Evolutionary conservation across 2,329 filamentous ascomycete species (phyloP), one percentile per base, ranked within the genome.

Genomic region (Aspergillus persii): DNA sequence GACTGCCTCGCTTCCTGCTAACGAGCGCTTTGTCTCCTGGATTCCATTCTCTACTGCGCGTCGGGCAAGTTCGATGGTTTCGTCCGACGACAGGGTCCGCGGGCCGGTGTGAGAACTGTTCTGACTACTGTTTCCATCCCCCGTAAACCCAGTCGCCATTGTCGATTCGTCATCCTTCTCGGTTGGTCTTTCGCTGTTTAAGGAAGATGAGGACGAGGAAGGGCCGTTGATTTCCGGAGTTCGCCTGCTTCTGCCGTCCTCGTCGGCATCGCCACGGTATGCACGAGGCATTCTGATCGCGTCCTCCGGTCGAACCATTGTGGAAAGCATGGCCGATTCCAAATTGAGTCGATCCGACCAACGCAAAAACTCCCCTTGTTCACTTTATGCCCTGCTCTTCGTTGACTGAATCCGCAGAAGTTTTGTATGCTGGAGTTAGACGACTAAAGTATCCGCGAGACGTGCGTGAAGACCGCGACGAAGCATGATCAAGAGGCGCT

Each of bases 21-120:
- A 63, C 3, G 77, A 79, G 55, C 80, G 77, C 64, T 79, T 79
- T 3, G 77, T 79, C 57, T 80, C 77, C 61, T 78, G 77, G 36
- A 79, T 74, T 0, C 77, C 78, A 67, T 75, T 79, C 51, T 80
- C 79, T n/a, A 81, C 77, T 4, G 77, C 76, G 47, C 70, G 70
- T 49, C 74, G 73, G 46, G 79, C 76, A 31, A 81, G 69, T 49
- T 80, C 78, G 50, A 80, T 74, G 0, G 77, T 80, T 60, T 80
- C 77, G 51, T 81, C 79, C 1, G 71, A 74, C 4, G 72, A 71
- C 39, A 79, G 67, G 23, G 75, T 60, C 54, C 70, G 74, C 11
- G 66, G 62, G 8, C 63, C 68, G 23, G 66, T 57, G 26, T 62
- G 41, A 56, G 65, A 63, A 57, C 68, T 71, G 57, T 65, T 60